phyloP scores from a whole-genome alignment of 108 stramenopile species.

The Fistulifera pelliculosa region DNA sequence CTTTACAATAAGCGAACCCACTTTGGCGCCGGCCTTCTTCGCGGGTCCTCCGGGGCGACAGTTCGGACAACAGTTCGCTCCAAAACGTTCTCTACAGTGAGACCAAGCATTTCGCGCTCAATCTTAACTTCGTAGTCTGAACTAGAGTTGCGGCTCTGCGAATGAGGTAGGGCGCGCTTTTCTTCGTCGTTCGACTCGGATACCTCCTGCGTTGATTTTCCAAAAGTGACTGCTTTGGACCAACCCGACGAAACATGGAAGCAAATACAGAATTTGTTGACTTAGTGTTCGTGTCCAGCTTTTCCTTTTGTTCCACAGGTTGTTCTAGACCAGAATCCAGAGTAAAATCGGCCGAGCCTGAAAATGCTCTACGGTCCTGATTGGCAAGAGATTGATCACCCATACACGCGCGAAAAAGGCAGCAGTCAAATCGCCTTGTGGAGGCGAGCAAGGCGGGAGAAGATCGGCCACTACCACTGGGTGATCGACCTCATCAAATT shows the following conservation, averaged over 20 bases:
- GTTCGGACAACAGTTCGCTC: constrained; percentile 84
- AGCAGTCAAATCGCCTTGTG: constrained; percentile 34
- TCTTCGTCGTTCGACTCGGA: no score
- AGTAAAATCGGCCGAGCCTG: no score
- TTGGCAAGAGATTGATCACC: constrained; percentile 5
- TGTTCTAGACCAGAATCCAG: no score
- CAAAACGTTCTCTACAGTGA: constrained; percentile 86
- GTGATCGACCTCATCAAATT: constrained; percentile 17
- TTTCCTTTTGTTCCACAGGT: no score
- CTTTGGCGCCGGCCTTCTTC: constrained; percentile 69
- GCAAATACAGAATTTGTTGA: no score
- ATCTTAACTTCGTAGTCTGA: constrained; percentile 41
- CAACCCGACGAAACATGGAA: no score
- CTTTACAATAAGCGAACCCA: constrained; percentile 78
- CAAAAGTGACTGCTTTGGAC: no score
- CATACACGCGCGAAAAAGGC: constrained; percentile 40
- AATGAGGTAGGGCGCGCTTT: no score
- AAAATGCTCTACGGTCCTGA: no score
- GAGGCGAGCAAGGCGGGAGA: constrained; percentile 40
- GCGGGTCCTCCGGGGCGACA: constrained; percentile 76
- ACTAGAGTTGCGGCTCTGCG: no score
- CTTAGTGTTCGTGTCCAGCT: no score
- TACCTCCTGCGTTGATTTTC: no score
- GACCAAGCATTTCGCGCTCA: constrained; percentile 80
- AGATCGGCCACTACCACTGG: constrained; percentile 37